These are phyloP conservation scores for Nadsonia fulvescens DNA, from an alignment of 805 yeast genomes.

Conservation along the genomic window DNA sequence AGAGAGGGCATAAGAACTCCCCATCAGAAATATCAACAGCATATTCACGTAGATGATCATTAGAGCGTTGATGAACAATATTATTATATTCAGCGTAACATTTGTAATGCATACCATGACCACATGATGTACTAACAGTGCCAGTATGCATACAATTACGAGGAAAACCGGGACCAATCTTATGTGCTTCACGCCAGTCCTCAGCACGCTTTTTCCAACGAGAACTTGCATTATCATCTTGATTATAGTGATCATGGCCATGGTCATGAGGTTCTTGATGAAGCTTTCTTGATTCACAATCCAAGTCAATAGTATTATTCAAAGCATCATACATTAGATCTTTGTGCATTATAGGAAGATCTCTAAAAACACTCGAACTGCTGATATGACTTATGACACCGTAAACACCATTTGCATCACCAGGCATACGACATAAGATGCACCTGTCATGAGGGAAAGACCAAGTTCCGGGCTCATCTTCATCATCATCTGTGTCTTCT, in stretches of 20 bases:
- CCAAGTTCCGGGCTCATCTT: constrained; percentile 26
- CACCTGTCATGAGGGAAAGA: constrained; percentile 58
- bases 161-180: constrained; percentile 62
- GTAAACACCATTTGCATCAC: constrained; percentile 4
- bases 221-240: constrained; percentile 12
- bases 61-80: constrained; percentile 36
- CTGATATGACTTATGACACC: background rate
- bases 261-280: constrained; percentile 1
- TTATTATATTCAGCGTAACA: constrained; percentile 52
- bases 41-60: constrained; percentile 63
- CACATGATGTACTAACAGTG: constrained; percentile 54
- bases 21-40: constrained; percentile 57
- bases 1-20: constrained; percentile 77
- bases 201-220: constrained; percentile 25
- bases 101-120: constrained; percentile 80
- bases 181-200: constrained; percentile 21
- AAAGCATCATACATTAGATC: too few species aligned
- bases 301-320: too few species aligned
- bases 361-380: background rate
- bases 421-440: constrained; percentile 64
- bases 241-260: constrained; percentile 1
- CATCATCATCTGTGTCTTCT: constrained; percentile 14
- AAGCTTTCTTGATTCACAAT: too few species aligned
- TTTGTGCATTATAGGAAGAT: background rate
- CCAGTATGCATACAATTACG: constrained; percentile 8